A percentile compares a stretch with the other conserved stretches of the same genome.
phyloP scores from a whole-genome alignment of 768 basidiomycete species.

The Suillus discolor region DNA sequence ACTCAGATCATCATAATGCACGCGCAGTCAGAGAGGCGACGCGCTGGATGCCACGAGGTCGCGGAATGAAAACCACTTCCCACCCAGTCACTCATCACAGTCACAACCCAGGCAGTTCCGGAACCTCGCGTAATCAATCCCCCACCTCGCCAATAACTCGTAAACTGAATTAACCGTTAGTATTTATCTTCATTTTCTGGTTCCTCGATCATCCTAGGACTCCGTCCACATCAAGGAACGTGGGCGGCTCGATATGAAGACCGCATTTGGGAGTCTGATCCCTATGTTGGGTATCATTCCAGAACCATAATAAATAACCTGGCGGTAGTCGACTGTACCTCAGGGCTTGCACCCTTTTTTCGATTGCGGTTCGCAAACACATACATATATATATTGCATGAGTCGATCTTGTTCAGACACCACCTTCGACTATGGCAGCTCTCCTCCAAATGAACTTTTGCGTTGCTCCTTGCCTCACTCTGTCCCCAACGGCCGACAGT shows the following conservation, averaged over 20 bases:
- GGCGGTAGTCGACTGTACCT: conserved; percentile 1
- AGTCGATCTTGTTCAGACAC: background rate
- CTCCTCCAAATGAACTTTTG: conserved; percentile 25
- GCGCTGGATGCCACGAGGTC: conserved; percentile 1
- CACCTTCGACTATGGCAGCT: background rate
- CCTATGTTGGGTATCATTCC: background rate
- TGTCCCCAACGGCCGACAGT: conserved; percentile 37
- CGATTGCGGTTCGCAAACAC: background rate
- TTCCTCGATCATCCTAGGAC: background rate
- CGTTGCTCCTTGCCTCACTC: conserved; percentile 33
- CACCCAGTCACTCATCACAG: conserved; percentile 1
- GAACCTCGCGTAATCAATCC: conserved; percentile 1
- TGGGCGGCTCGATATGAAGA: conserved; percentile 1
- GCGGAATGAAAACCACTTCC: background rate
- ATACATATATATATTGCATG: conserved; percentile 1
- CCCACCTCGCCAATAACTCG: background rate
- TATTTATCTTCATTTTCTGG: conserved; percentile 2
- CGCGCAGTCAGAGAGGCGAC: background rate
- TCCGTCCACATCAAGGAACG: conserved; percentile 1
- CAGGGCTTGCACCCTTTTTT: conserved; percentile 4
- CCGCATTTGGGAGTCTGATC: conserved; percentile 4
- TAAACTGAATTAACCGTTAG: conserved; percentile 9
- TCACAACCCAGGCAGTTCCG: background rate
- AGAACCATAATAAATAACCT: background rate
- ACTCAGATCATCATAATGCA: background rate